Percentiles rank a stretch among this genome's conserved stretches.
phyloP scores from a whole-genome alignment of 2,329 filamentous ascomycete genomes.

The Fusarium subglutinans region DNA sequence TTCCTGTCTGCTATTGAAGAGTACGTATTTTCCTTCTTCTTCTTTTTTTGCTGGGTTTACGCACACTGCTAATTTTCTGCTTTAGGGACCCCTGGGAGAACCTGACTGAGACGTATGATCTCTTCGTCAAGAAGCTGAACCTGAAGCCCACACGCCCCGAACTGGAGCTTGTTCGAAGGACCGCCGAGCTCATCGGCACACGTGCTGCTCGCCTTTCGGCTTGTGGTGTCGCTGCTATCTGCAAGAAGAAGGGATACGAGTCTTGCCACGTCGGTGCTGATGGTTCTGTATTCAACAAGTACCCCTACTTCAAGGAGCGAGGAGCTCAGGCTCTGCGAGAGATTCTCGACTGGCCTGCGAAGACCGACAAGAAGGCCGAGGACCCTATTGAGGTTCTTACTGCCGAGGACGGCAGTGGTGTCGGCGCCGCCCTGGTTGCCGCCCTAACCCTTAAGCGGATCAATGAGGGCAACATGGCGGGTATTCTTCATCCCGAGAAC shows the following conservation, averaged over 20 bases:
- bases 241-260: slow-evolving; percentile 92
- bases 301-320: slow-evolving; percentile 95
- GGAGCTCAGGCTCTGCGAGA: slow-evolving; percentile 90
- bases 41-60: not conserved
- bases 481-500: slow-evolving; percentile 72
- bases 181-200: slow-evolving; percentile 94
- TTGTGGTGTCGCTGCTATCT: slow-evolving; percentile 95
- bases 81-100: slow-evolving; percentile 91
- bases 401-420: slow-evolving; percentile 95
- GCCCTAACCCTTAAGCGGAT: slow-evolving; percentile 73
- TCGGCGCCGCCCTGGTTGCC: slow-evolving; percentile 95
- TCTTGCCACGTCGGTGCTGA: slow-evolving; percentile 95
- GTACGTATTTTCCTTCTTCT: slow-evolving; percentile 54
- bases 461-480: slow-evolving; percentile 69
- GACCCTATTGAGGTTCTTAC: slow-evolving; percentile 89
- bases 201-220: slow-evolving; percentile 92
- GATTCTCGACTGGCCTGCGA: slow-evolving; percentile 91
- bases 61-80: slow-evolving; percentile 30
- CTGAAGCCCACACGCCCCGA: slow-evolving; percentile 79
- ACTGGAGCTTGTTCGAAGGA: slow-evolving; percentile 86
- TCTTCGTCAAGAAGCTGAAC: slow-evolving; percentile 80
- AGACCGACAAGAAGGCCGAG: slow-evolving; percentile 74
- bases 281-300: slow-evolving; percentile 98
- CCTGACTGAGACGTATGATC: slow-evolving; percentile 84
- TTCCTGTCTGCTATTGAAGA: slow-evolving; percentile 95